phyloP scores from a whole-genome alignment of 129 eudicot species.

The Smallanthus sonchifolius region DNA sequence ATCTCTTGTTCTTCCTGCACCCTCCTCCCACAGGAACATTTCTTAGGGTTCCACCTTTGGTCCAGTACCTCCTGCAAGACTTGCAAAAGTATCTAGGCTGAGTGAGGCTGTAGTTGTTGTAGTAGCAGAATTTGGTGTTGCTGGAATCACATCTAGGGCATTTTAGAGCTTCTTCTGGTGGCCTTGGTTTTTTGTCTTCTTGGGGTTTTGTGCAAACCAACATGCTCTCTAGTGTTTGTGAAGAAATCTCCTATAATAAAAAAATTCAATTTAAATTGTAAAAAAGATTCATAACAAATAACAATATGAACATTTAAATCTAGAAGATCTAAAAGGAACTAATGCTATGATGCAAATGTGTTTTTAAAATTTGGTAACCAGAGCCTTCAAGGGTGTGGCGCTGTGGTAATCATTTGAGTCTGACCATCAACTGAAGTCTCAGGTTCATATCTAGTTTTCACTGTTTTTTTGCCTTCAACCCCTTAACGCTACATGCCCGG shows the following conservation, averaged over 20 bases:
- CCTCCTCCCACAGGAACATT: constrained; percentile 81
- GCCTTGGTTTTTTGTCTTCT: constrained; percentile 60
- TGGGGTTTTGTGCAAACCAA: constrained; percentile 50
- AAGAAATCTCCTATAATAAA: constrained; percentile 42
- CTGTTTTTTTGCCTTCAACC: no score
- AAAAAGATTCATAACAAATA: background rate
- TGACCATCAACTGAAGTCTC: no score
- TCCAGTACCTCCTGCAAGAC: constrained; percentile 71
- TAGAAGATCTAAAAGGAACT: background rate
- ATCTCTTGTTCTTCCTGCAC: constrained; percentile 55
- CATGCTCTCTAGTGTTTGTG: constrained; percentile 73
- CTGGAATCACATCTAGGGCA: constrained; percentile 73
- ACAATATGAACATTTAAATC: background rate
- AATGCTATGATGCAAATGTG: background rate
- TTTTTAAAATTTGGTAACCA: no score
- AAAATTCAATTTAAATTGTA: background rate
- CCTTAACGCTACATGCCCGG: no score
- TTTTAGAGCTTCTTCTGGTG: constrained; percentile 49
- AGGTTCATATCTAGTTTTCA: no score
- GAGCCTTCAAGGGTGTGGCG: no score
- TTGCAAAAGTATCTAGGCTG: constrained; percentile 75
- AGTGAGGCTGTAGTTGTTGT: constrained; percentile 74
- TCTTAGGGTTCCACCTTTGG: constrained; percentile 67
- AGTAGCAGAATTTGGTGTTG: constrained; percentile 72
- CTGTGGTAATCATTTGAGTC: no score